Percentiles rank a stretch among this genome's conserved stretches.
Conservation (phyloP, 495 filamentous ascomycete genomes). For the Xylaria telfairii region DNA sequence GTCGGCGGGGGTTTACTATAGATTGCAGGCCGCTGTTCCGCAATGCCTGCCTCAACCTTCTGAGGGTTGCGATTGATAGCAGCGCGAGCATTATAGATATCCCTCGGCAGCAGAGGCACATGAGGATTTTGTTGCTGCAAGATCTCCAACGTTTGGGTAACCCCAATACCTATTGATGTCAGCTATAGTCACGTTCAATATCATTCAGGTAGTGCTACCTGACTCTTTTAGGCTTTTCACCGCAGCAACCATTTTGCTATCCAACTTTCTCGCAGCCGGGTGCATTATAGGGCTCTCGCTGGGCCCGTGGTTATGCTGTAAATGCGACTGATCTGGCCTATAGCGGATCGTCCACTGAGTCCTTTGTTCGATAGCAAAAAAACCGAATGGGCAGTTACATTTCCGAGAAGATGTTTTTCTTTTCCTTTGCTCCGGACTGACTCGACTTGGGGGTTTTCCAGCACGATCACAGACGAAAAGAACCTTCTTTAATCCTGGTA, state of each 20-base stretch:
- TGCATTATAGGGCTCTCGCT: constrained; percentile 62
- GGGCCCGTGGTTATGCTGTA: constrained; percentile 61
- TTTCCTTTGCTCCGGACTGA: constrained; percentile 59
- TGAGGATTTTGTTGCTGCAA: constrained; percentile 61
- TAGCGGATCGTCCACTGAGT: constrained; percentile 64
- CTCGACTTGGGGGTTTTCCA: constrained; percentile 58
- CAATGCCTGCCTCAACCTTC: constrained; percentile 56
- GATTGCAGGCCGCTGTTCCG: constrained; percentile 59
- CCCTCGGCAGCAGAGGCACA: constrained; percentile 59
- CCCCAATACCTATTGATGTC: constrained; percentile 54
- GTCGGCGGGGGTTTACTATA: constrained; percentile 63
- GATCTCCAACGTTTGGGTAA: constrained; percentile 61
- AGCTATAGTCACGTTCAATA: constrained; percentile 9
- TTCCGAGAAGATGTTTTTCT: constrained; percentile 63
- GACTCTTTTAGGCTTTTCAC: constrained; percentile 62
- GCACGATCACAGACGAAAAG: constrained; percentile 64
- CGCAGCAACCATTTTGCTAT: constrained; percentile 63
- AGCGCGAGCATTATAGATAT: constrained; percentile 64
- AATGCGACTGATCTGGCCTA: constrained; percentile 55
- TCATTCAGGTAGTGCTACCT: constrained; percentile 44
- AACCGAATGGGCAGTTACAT: constrained; percentile 63
- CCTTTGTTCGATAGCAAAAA: constrained; percentile 63
- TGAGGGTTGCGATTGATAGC: constrained; percentile 64
- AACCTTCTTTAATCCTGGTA: constrained; percentile 63
- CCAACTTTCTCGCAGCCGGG: constrained; percentile 61